These are phyloP conservation scores for Cladorrhinum sp. DNA, from an alignment of 2,329 filamentous ascomycete species.

Conservation along the genomic window DNA sequence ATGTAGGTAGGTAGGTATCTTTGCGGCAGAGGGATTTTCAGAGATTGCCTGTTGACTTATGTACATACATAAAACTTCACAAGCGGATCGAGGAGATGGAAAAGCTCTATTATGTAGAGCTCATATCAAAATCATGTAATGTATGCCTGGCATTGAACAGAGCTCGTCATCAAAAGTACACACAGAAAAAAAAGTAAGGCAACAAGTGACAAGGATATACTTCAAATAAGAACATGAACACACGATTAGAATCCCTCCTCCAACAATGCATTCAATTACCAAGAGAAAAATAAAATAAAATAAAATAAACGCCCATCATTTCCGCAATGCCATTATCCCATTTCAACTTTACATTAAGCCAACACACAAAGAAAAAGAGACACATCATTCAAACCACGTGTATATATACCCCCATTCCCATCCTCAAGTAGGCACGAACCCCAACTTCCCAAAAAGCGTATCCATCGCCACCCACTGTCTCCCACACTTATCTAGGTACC, in stretches of 20 bases:
- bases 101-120: too few relatives aligned
- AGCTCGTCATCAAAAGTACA: too few relatives aligned
- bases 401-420: background rate
- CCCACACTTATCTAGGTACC: constrained; percentile 84
- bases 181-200: background rate
- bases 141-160: too few relatives aligned
- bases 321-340: constrained; percentile 4
- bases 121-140: background rate
- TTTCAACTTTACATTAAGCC: background rate
- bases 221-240: too few relatives aligned
- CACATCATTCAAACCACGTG: background rate
- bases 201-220: too few relatives aligned
- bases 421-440: constrained; percentile 40
- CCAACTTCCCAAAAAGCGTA: constrained; percentile 70
- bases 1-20: too few relatives aligned
- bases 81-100: too few relatives aligned
- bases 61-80: too few relatives aligned
- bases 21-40: too few relatives aligned
- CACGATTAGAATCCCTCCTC: too few relatives aligned
- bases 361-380: background rate
- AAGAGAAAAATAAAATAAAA: background rate
- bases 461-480: constrained; percentile 94
- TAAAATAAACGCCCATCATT: too few relatives aligned
- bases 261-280: background rate
- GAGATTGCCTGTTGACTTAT: too few relatives aligned